Percentiles rank a stretch among this genome's conserved stretches.
phyloP scores from a whole-genome alignment of 305 asterid genomes.

The Rubia peregrina region DNA sequence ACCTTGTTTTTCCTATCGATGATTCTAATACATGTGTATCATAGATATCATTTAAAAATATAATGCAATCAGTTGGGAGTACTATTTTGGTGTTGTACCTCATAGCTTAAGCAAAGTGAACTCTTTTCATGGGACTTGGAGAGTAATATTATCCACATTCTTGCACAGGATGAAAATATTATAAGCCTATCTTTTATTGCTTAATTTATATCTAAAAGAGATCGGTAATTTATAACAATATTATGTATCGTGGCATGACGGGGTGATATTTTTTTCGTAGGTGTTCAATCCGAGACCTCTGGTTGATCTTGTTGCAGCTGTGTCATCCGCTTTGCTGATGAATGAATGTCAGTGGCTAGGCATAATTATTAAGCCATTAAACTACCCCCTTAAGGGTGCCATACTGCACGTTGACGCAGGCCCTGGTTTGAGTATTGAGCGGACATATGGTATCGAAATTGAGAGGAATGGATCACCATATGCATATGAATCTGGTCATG shows the following conservation, averaged over 20 bases:
- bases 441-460: conserved; percentile 61
- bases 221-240: conserved; percentile 6
- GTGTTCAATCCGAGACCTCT: conserved; percentile 88
- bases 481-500: conserved; percentile 24
- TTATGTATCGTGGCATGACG: conserved; percentile 9
- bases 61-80: no score
- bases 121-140: no score
- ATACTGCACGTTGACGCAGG: conserved; percentile 83
- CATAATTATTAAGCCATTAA: conserved; percentile 68
- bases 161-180: background rate
- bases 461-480: conserved; percentile 44
- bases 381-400: conserved; percentile 84
- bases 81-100: no score
- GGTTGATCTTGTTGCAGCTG: conserved; percentile 95
- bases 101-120: no score
- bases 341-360: conserved; percentile 97
- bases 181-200: background rate
- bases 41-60: no score
- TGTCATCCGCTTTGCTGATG: conserved; percentile 91
- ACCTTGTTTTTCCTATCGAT: background rate
- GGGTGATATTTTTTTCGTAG: conserved; percentile 31
- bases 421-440: conserved; percentile 91
- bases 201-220: conserved; percentile 6
- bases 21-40: no score
- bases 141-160: background rate